These are phyloP conservation scores for Alternaria arborescens DNA, from an alignment of 2,329 filamentous ascomycete genomes.

Conservation along the genomic window DNA sequence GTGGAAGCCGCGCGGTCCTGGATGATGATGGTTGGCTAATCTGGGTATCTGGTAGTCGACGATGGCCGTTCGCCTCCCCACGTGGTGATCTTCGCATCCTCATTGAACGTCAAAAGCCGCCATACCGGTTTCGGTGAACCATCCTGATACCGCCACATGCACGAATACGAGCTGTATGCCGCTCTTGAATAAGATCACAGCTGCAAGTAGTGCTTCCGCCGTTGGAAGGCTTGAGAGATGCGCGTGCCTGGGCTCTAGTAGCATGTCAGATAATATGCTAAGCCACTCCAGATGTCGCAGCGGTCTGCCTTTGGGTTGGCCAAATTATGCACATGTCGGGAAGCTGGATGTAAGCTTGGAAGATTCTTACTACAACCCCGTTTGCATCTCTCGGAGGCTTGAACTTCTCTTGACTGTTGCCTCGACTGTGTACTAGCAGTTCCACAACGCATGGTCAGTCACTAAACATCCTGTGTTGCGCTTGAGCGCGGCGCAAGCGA, in stretches of 20 bases:
- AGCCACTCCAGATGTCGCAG: slow-evolving; percentile 22
- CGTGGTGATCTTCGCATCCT: slow-evolving; percentile 31
- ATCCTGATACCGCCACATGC: slow-evolving; percentile 19
- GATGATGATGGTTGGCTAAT: neutral
- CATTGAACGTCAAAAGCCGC: slow-evolving; percentile 26
- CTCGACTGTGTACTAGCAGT: slow-evolving; percentile 11
- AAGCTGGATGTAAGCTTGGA: slow-evolving; percentile 18
- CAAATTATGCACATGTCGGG: slow-evolving; percentile 12
- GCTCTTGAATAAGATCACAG: slow-evolving; percentile 9
- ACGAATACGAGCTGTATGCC: slow-evolving; percentile 19
- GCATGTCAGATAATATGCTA: slow-evolving; percentile 22
- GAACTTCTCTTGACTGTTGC: slow-evolving; percentile 26
- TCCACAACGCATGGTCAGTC: slow-evolving; percentile 34
- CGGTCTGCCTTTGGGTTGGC: slow-evolving; percentile 22
- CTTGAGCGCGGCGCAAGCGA: slow-evolving; percentile 38
- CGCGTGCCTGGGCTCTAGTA: slow-evolving; percentile 17
- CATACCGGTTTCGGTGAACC: slow-evolving; percentile 16
- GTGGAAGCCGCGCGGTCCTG: slow-evolving; percentile 7
- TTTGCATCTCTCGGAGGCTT: slow-evolving; percentile 17
- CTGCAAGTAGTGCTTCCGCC: slow-evolving; percentile 11
- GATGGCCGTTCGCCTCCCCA: slow-evolving; percentile 28
- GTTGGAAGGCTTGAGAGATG: slow-evolving; percentile 13
- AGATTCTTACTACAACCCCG: slow-evolving; percentile 19
- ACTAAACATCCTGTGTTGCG: slow-evolving; percentile 26
- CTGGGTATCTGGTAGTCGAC: slow-evolving; percentile 6